These are phyloP conservation scores for Puccinia hordei DNA, from an alignment of 1,284 basidiomycete genomes.

Conservation along the genomic window DNA sequence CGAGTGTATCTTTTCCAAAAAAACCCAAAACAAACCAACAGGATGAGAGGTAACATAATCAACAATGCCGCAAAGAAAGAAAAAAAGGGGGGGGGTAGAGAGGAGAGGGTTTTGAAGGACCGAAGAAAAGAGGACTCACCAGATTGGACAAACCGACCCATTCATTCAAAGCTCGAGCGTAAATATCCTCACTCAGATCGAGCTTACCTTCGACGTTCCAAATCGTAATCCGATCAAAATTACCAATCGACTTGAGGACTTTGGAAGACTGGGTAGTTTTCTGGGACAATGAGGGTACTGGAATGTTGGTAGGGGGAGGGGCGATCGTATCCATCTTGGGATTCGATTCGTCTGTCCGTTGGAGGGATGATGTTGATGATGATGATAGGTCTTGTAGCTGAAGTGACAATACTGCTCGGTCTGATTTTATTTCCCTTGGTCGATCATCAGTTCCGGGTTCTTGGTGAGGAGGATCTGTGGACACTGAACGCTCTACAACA, in stretches of 20 bases:
- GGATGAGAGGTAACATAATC: not conserved
- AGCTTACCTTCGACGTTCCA: slow-evolving; percentile 36
- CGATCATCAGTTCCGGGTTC: no score
- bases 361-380: not conserved
- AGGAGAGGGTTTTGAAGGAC: no score
- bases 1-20: not conserved
- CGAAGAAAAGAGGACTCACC: not conserved
- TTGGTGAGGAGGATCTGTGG: no score
- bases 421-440: no score
- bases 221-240: slow-evolving; percentile 25
- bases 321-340: not conserved
- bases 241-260: slow-evolving; percentile 1
- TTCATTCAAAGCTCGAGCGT: slow-evolving; percentile 6
- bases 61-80: not conserved
- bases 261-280: slow-evolving; percentile 2
- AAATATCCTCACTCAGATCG: slow-evolving; percentile 12
- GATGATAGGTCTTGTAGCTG: not conserved
- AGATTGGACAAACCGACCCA: slow-evolving; percentile 7
- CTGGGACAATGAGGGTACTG: not conserved
- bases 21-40: not conserved
- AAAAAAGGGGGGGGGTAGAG: not conserved
- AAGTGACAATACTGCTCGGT: no score
- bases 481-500: no score
- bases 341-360: not conserved
- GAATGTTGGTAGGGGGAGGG: not conserved